Evolutionary conservation across 2,329 filamentous ascomycete species (phyloP).

Genomic region (Sordariomycetes sp.): DNA sequence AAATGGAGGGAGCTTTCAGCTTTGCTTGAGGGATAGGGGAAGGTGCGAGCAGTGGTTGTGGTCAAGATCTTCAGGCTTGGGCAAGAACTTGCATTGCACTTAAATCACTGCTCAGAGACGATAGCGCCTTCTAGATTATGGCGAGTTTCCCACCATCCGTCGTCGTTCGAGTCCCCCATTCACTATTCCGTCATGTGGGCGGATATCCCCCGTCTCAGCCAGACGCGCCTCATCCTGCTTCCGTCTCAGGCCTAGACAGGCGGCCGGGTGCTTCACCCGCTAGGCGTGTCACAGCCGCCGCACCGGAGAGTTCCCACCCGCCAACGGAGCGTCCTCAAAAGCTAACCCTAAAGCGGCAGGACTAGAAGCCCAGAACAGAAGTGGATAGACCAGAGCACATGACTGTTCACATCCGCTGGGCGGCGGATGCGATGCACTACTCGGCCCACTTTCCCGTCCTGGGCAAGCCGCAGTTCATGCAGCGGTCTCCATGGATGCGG

Average conservation of each 20-base stretch:
- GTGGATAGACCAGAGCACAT: too few relatives aligned
- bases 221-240: background rate
- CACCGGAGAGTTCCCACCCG: background rate
- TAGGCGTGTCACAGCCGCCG: background rate
- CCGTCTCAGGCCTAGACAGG: background rate
- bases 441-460: background rate
- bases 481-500: background rate
- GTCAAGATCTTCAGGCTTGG: background rate
- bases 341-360: background rate
- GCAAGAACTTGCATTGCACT: background rate
- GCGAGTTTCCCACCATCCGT: background rate
- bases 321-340: background rate
- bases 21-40: background rate
- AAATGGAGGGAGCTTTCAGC: background rate
- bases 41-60: background rate
- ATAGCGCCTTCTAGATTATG: background rate
- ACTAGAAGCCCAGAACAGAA: background rate
- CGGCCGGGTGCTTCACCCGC: background rate
- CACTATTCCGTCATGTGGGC: background rate
- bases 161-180: background rate
- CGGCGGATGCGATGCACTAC: background rate
- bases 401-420: too few relatives aligned
- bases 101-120: background rate
- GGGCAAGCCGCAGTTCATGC: background rate
- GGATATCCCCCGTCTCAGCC: background rate